Evolutionary conservation across 2,329 filamentous ascomycete species (phyloP), one percentile per base, ranked within the genome.

Genomic region (Paramyrothecium roridum): DNA sequence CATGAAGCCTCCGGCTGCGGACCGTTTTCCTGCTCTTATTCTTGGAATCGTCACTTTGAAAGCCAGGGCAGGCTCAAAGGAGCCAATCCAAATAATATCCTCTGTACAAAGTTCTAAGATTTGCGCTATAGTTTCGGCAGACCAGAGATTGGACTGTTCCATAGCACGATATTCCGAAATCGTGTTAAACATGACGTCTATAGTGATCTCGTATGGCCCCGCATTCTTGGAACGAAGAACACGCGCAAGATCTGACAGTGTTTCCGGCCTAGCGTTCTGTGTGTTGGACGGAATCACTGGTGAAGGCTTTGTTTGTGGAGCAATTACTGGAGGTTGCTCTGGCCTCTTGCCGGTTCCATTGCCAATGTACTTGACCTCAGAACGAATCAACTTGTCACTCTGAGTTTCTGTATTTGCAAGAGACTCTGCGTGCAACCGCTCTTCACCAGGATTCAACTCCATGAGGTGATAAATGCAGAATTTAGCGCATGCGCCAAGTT

Each of bases 381-480:
- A 57, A n/a, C 53, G 21, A 0, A 62, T 2, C 2, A 63, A 20
- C 0, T 52, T 16, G 0, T 47, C 50, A 7, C 53, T 12, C 2
- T 8, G 19, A 11, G 21, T 47, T 1, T 16, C 11, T 1, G 7
- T 4, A 13, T 13, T 13, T 6, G n/a, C 49, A 8, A 19, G 6
- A 10, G 4, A 7, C 4, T n/a, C n/a, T 12, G 43, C 10, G 8
- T 16, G 8, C 3, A 67, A 50, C 3, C 57, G 49, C 20, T 70
- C 63, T 23, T 70, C 67, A 0, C 58, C 61, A 0, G 52, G 61
- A 1, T 67, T 60, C 2, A 79, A 62, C 3, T 75, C 69, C 69
- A 81, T 77, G 6, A 81, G 68, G 59, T 82, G 80, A 51, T 81
- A 82, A 2, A 81, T 60, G 8, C 66, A 75, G 58, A 80, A 81